Percentiles rank a stretch among this genome's conserved stretches.
Conservation (phyloP, 192 early-diverging fungal species). For the Thamnidium elegans region DNA sequence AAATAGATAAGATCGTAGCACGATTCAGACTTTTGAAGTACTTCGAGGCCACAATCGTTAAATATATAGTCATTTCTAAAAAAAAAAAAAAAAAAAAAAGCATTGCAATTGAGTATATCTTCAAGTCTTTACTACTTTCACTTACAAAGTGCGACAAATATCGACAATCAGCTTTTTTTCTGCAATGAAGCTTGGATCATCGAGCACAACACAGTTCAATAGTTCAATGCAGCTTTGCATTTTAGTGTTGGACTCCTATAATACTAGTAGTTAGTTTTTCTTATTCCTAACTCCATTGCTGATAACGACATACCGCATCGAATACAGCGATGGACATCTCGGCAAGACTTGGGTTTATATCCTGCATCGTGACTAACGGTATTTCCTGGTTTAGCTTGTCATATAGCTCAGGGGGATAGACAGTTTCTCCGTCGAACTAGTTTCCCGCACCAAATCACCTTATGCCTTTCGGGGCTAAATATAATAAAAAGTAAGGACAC, state of each 20-base stretch:
- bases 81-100: constrained; percentile 14
- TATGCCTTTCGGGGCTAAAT: constrained; percentile 8
- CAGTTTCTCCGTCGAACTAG: constrained; percentile 14
- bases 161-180: constrained; percentile 13
- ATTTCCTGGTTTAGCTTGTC: constrained; percentile 17
- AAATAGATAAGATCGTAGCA: constrained; percentile 21
- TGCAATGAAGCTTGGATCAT: constrained; percentile 4
- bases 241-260: constrained; percentile 12
- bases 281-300: constrained; percentile 16
- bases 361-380: constrained; percentile 8
- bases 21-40: constrained; percentile 17
- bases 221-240: constrained; percentile 14
- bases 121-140: constrained; percentile 19
- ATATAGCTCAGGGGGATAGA: constrained; percentile 9
- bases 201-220: constrained; percentile 8
- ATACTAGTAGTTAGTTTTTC: constrained; percentile 15
- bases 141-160: constrained; percentile 15
- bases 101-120: constrained; percentile 20
- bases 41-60: constrained; percentile 14
- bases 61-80: constrained; percentile 16
- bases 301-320: constrained; percentile 19
- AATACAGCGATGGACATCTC: constrained; percentile 13
- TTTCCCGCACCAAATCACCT: constrained; percentile 15
- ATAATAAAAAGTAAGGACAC: constrained; percentile 17
- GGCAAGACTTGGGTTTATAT: constrained; percentile 14